Base-by-base conservation (phyloP, 371 early-diverging fungal genomes). In the Mortierella sp. region DNA sequence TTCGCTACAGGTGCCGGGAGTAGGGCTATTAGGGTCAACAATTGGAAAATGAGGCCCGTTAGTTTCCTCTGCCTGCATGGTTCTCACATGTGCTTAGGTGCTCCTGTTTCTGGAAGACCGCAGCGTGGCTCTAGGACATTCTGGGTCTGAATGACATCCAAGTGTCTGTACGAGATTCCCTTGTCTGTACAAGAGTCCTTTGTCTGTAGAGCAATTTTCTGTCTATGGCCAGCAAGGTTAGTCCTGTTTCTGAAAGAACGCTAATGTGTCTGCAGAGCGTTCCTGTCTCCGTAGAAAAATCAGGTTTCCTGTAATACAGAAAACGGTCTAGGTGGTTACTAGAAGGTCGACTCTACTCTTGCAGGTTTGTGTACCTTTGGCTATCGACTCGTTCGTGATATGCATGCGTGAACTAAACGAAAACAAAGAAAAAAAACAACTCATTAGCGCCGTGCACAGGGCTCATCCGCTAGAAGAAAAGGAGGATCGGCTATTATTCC, bases 361-460 rank as follows among this genome's bases (percentile, higher is more conserved):
- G 28, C 10, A 9, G 47, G 34, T 21, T 45, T 2, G 2, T 57
- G 54, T 74, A 83, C 84, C 84, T 83, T 83, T 83, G 55, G 84
- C 84, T 21, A 83, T 83, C 13, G 84, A 83, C 55, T 83, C 84
- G 31, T 83, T 73, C 19, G 84, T 83, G 47, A 83, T 80, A 42
- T 83, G 84, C 54, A 83, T 26, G 6, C 80, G 80, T 24, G 52
- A 72, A 71, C 84, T 83, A 74, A 16, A 48, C 26, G n/a, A 52
- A 47, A 31, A 60, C 60, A 80, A 45, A 72, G 28, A 48, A 38
- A n/a, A 63, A 10, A 31, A 55, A 34, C 31, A n/a, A 57, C 21
- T 21, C 8, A 52, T 75, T 50, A 55, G 47, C 44, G 3, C 34
- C 44, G 50, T 52, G 50, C 60, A 60, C 60, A 60, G 19, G 31